Percentiles rank a stretch among this genome's conserved stretches.
Conservation (phyloP, 495 filamentous ascomycete genomes). For the Aspergillus biplanus region DNA sequence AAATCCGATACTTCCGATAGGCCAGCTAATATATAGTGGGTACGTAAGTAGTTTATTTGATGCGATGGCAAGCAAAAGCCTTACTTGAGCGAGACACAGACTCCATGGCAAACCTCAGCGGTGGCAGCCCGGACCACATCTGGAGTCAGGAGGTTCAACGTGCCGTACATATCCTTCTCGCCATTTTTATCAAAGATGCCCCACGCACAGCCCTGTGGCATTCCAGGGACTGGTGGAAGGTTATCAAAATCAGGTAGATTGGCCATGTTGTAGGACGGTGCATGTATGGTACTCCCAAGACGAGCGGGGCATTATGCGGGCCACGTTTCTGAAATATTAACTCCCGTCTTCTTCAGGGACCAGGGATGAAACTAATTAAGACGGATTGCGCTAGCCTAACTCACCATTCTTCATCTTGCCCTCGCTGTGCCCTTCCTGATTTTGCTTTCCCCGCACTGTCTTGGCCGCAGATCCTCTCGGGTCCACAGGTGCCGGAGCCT, state of each 20-base stretch:
- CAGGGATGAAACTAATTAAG: too few relatives aligned
- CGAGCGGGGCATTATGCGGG: too few relatives aligned
- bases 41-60: not conserved
- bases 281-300: too few relatives aligned
- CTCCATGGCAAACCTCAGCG: conserved; percentile 54
- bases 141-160: conserved; percentile 61
- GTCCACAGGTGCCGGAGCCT: too few relatives aligned
- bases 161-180: conserved; percentile 61
- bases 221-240: conserved; percentile 60
- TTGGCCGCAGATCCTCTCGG: too few relatives aligned
- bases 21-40: conserved; percentile 30
- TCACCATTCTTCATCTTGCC: too few relatives aligned
- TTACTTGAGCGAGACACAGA: conserved; percentile 64
- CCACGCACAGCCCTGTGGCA: conserved; percentile 69
- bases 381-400: too few relatives aligned
- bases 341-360: too few relatives aligned
- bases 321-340: too few relatives aligned
- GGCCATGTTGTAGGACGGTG: too few relatives aligned
- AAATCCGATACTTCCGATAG: conserved; percentile 48
- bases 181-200: conserved; percentile 66
- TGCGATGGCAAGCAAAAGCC: not conserved
- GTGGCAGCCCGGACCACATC: conserved; percentile 54
- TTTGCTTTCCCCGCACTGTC: too few relatives aligned
- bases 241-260: conserved; percentile 55
- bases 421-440: too few relatives aligned